A percentile compares a stretch with the other conserved stretches of the same genome.
Evolutionary conservation across 805 yeast species (phyloP).

Genomic region (Pichia thaimueangensis): DNA sequence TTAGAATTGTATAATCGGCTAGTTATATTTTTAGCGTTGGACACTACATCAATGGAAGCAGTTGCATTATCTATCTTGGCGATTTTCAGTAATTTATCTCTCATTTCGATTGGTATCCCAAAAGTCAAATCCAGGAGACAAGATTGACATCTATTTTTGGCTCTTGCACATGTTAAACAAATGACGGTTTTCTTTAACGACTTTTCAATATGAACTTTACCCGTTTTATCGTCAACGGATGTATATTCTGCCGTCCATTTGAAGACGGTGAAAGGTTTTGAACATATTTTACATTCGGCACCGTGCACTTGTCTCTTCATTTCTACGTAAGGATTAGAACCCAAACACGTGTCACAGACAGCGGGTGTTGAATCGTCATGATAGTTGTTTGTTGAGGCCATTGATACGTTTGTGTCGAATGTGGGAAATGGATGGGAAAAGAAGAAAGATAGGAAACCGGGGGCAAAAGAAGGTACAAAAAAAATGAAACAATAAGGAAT

Average conservation of each 20-base stretch:
- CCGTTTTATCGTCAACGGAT: slow-evolving; percentile 20
- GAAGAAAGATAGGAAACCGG: background rate
- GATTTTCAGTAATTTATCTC: slow-evolving; percentile 76
- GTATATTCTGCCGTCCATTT: slow-evolving; percentile 44
- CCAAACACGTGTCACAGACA: slow-evolving; percentile 70
- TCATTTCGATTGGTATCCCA: slow-evolving; percentile 69
- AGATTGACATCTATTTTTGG: slow-evolving; percentile 78
- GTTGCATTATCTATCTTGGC: slow-evolving; percentile 39
- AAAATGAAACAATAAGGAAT: background rate
- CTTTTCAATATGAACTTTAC: too few species aligned
- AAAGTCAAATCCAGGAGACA: slow-evolving; percentile 79
- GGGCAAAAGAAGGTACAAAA: background rate
- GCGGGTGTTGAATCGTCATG: slow-evolving; percentile 40
- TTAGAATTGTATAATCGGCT: slow-evolving; percentile 52
- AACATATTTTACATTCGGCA: slow-evolving; percentile 79
- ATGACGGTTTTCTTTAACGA: slow-evolving; percentile 54
- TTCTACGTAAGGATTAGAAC: slow-evolving; percentile 56
- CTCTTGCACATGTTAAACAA: slow-evolving; percentile 74
- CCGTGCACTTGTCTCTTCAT: slow-evolving; percentile 68
- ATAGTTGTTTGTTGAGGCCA: too few species aligned
- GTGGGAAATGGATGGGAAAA: background rate
- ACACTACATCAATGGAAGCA: slow-evolving; percentile 32
- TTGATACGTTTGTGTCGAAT: too few species aligned
- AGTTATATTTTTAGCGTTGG: slow-evolving; percentile 37
- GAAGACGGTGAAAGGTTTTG: slow-evolving; percentile 76